Evolutionary conservation across 2,329 filamentous ascomycete species (phyloP).

Genomic region (Blastomyces parvus): DNA sequence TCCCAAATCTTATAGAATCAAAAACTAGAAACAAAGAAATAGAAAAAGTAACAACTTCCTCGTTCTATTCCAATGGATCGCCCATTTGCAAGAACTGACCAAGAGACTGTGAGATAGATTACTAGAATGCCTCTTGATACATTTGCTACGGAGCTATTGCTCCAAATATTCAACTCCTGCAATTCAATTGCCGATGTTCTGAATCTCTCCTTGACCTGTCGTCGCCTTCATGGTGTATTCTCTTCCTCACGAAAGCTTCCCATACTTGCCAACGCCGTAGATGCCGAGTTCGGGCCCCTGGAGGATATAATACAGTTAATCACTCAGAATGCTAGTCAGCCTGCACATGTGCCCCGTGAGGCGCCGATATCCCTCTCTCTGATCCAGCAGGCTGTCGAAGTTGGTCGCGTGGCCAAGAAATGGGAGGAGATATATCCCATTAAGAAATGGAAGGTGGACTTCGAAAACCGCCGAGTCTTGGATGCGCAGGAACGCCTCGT

Average conservation of each 20-base stretch:
- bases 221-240: slow-evolving; percentile 45
- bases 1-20: background rate
- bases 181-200: slow-evolving; percentile 45
- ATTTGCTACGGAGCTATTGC: slow-evolving; percentile 50
- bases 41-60: background rate
- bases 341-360: slow-evolving; percentile 44
- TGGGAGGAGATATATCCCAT: slow-evolving; percentile 54
- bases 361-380: slow-evolving; percentile 48
- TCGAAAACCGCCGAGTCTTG: slow-evolving; percentile 46
- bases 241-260: slow-evolving; percentile 45
- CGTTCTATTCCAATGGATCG: background rate
- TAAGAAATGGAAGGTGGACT: slow-evolving; percentile 54
- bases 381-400: slow-evolving; percentile 45
- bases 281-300: slow-evolving; percentile 49
- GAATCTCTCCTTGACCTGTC: slow-evolving; percentile 46
- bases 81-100: background rate
- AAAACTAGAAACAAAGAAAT: slow-evolving; percentile 1
- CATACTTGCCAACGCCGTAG: slow-evolving; percentile 46
- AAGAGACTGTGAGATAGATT: slow-evolving; percentile 9
- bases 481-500: slow-evolving; percentile 41
- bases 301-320: slow-evolving; percentile 50
- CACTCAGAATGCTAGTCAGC: slow-evolving; percentile 52
- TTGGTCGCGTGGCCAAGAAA: slow-evolving; percentile 47
- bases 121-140: slow-evolving; percentile 44
- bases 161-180: slow-evolving; percentile 48